Conservation (phyloP, 306 rosid species). For the Macrotyloma uniflorum region DNA sequence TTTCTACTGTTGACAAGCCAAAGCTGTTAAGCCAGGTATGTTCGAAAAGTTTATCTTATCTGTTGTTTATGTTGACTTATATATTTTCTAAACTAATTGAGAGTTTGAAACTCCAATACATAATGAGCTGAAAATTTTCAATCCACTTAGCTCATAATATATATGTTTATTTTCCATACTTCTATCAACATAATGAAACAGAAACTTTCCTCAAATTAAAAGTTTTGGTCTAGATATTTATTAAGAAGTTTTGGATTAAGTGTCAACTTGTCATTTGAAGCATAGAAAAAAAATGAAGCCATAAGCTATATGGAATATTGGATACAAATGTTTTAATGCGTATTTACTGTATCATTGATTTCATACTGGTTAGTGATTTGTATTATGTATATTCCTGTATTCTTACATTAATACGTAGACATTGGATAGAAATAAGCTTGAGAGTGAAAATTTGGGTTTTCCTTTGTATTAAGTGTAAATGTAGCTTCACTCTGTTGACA, state of each 20-base stretch:
- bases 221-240: too few relatives aligned
- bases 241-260: neutral
- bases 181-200: conserved; percentile 9
- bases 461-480: neutral
- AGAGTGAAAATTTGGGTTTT: conserved; percentile 15
- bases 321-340: neutral
- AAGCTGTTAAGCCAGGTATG: conserved; percentile 98
- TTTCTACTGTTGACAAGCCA: conserved; percentile 92
- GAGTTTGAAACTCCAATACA: conserved; percentile 26
- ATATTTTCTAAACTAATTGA: conserved; percentile 17
- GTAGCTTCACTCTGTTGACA: conserved; percentile 13
- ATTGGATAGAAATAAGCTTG: conserved; percentile 38
- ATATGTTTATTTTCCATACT: conserved; percentile 16
- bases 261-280: neutral
- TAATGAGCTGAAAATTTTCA: neutral
- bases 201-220: neutral
- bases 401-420: conserved; percentile 42
- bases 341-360: conserved; percentile 16
- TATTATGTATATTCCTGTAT: conserved; percentile 6
- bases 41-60: conserved; percentile 13
- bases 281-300: conserved; percentile 11
- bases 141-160: neutral
- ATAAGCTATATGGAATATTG: conserved; percentile 13
- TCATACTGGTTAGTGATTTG: conserved; percentile 16
- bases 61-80: conserved; percentile 21